A percentile compares a stretch with the other conserved stretches of the same genome.
Evolutionary conservation across 208 protist species (phyloP).

Genomic region (Crithidia fasciculata): DNA sequence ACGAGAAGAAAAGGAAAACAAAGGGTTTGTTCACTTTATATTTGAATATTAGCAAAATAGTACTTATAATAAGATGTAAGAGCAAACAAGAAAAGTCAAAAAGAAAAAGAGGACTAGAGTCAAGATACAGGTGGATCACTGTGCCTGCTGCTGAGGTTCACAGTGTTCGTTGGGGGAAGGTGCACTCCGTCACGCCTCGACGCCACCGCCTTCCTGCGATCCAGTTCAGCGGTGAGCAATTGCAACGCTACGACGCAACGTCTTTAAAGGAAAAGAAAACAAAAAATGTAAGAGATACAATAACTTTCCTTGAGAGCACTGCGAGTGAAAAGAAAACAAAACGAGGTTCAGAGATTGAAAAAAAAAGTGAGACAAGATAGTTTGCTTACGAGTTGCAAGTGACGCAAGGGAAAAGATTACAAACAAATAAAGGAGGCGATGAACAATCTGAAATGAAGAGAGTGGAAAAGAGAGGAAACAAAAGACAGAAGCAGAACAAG

Average conservation of each 20-base stretch:
- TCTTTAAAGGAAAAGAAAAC: not conserved
- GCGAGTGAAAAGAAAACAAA: not conserved
- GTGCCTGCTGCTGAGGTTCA: no score
- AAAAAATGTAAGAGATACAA: not conserved
- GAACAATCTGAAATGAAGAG: no score
- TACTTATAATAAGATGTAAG: not conserved
- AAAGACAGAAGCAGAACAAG: slow-evolving; percentile 5
- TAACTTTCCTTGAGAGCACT: not conserved
- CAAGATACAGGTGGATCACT: not conserved
- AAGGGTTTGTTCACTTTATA: not conserved
- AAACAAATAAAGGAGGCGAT: not conserved
- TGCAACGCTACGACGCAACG: not conserved
- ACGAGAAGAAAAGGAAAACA: not conserved
- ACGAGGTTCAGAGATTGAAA: not conserved
- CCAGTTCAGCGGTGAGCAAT: no score
- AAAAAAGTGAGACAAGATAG: not conserved
- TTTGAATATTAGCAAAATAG: no score
- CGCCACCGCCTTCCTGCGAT: no score
- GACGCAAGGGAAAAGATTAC: no score
- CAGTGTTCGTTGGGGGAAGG: no score
- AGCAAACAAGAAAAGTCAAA: not conserved
- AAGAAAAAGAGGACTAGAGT: slow-evolving; percentile 1
- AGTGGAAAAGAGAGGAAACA: not conserved
- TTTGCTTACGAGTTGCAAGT: no score
- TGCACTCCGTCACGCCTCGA: no score